Evolutionary conservation across 306 rosid species (phyloP), one percentile per base, ranked within the genome.

Genomic region (Castanea mollissima): DNA sequence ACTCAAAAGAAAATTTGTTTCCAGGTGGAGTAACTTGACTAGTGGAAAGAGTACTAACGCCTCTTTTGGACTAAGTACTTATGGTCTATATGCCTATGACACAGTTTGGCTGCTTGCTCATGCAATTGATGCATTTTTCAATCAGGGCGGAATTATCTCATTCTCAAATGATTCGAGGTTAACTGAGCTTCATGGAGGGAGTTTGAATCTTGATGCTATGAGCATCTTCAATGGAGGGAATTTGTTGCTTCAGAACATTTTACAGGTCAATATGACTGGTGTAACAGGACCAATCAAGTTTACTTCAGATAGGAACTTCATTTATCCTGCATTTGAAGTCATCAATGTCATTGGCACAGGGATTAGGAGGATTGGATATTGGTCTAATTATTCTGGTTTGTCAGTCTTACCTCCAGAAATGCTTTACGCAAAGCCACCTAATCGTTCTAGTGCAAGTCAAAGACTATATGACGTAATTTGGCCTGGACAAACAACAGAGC

Each of bases 361-460:
- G 54, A 57, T 70, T 4, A 83, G 96, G 85, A 88, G 77, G 82
- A 80, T 96, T 23, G 98, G 99, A 76, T 96, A 93, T 87, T 96
- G 99, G 99, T 88, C 93, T 74, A 93, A 96, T 82, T 81, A 89
- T 83, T 89, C 99, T 19, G 96, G 99, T 23, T 69, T 96, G 63
- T 90, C 98, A 6, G 49, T 84, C 77, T 25, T 65, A 55, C 85
- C 87, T 71, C 99, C 99, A 0, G 96, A 91, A 79, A 31, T 49
- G n/a, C 85, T 87, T 59, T 83, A 88, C 88, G 71, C 88, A 21
- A 81, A 82, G 63, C 88, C 97, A n/a, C 78, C 85, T 29, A 89
- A 90, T 75, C 80, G 59, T 19, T 86, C 93, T 25, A 81, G 74
- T 73, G 76, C 78, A 38, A 91, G 69, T 58, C 86, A 88, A 74